These are phyloP conservation scores for Lablab purpureus DNA, from an alignment of 306 rosid species.

Conservation along the genomic window DNA sequence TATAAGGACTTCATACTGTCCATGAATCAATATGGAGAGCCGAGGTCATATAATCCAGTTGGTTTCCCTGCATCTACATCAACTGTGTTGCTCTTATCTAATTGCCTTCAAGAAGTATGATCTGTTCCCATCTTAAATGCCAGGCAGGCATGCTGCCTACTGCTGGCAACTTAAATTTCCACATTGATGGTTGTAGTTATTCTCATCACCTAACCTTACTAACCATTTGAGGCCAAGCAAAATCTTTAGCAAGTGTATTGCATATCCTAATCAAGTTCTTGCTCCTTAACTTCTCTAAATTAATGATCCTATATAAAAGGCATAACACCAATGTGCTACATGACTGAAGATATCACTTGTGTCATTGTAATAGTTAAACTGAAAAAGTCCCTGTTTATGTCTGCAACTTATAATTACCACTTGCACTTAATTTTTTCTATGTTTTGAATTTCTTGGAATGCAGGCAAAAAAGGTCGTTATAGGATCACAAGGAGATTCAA, in stretches of 20 bases:
- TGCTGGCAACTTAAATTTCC: not conserved
- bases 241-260: not conserved
- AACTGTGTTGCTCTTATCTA: conserved; percentile 61
- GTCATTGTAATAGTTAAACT: not conserved
- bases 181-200: not conserved
- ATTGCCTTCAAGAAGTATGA: conserved; percentile 70
- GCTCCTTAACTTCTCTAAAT: conserved; percentile 19
- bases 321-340: not conserved
- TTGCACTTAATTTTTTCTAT: conserved; percentile 1
- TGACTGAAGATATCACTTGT: not conserved
- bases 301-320: not conserved
- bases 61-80: conserved; percentile 76
- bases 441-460: conserved; percentile 39
- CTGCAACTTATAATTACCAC: not conserved
- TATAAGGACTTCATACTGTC: conserved; percentile 76
- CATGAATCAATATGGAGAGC: conserved; percentile 79
- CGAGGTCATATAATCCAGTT: conserved; percentile 63
- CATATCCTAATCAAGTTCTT: conserved; percentile 7
- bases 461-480: conserved; percentile 57
- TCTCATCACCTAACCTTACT: not conserved
- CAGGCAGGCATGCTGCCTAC: not conserved
- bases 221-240: not conserved
- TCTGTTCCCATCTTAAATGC: not conserved
- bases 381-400: not conserved
- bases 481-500: conserved; percentile 44